Conservation (phyloP, 805 yeast genomes). For the Starmerella stellata region DNA sequence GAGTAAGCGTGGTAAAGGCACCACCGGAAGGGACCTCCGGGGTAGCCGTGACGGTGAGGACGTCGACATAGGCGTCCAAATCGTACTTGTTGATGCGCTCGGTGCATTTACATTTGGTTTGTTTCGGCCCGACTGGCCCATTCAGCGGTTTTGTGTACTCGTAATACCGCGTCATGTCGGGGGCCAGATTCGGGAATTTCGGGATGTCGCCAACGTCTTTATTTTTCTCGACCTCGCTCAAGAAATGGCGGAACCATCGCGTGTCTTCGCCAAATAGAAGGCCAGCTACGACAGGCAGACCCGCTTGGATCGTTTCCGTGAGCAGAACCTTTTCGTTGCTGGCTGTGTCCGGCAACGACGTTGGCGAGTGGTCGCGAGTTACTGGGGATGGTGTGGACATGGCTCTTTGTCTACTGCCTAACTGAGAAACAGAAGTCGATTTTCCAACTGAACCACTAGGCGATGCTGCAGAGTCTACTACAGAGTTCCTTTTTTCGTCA, state of each 20-base stretch:
- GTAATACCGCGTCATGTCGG: slow-evolving; percentile 28
- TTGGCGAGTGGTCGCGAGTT: slow-evolving; percentile 33
- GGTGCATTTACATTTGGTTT: slow-evolving; percentile 56
- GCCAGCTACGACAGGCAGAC: slow-evolving; percentile 58
- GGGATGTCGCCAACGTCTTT: slow-evolving; percentile 19
- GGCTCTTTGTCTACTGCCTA: not conserved
- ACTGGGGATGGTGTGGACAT: not conserved
- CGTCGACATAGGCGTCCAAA: slow-evolving; percentile 36
- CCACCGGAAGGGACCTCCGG: slow-evolving; percentile 94
- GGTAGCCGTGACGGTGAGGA: slow-evolving; percentile 48
- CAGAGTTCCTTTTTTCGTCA: not conserved
- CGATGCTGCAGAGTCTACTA: not conserved
- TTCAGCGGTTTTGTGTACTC: slow-evolving; percentile 58
- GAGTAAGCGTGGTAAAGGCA: slow-evolving; percentile 40
- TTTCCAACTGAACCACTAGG: not conserved
- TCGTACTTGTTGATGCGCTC: slow-evolving; percentile 46
- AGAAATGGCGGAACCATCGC: slow-evolving; percentile 28
- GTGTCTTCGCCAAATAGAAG: slow-evolving; percentile 51
- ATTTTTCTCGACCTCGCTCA: slow-evolving; percentile 20
- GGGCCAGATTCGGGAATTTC: slow-evolving; percentile 14
- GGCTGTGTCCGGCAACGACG: slow-evolving; percentile 32
- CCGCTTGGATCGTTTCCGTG: slow-evolving; percentile 40
- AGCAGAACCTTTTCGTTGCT: slow-evolving; percentile 36
- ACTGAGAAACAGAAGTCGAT: not conserved
- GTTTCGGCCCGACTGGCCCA: slow-evolving; percentile 81